Evolutionary conservation across 2,329 filamentous ascomycete genomes (phyloP), one percentile per base, ranked within the genome.

Genomic region (Stemphylium lycopersici): DNA sequence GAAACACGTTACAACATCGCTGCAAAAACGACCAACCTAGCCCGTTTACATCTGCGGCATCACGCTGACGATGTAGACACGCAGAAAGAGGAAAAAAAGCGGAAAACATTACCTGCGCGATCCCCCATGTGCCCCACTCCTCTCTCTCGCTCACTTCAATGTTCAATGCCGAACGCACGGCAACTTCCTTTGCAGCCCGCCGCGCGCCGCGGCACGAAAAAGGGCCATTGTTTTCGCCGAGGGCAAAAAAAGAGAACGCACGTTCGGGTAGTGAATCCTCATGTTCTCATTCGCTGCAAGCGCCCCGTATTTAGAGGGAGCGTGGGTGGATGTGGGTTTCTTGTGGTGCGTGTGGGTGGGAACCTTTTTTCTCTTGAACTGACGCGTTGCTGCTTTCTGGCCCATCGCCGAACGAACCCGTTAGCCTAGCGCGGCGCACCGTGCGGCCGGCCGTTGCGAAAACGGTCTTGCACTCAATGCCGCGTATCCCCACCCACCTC

Each of bases 331-430:
- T 24, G 22, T 24, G 26, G 26, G 8, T 29, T 20, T 20, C 20
- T 20, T 4, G 20, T 20, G 20, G 8, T 29, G 26, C 2, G 34
- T 45, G 20, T 29, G 32, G 11, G 42, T 45, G 34, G 18, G 31
- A 32, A 45, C 32, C 22, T 11, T 34, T 34, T 36, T 31, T 22
- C 4, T 32, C 26, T 36, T 32, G 20, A n/a, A 36, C 34, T 45
- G 42, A 36, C 42, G 42, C 42, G 32, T 45, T 45, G 42, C 42
- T 45, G 42, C 31, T 41, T 45, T 45, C 31, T 32, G 32, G 29
- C 20, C 42, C 42, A 45, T 36, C n/a, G 31, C 42, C 42, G 42
- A 45, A 45, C 42, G 10, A 6, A 29, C 7, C 26, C 26, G 26
- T 29, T 29, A 29, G 26, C 26, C 26, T 29, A 29, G 26, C 26